These are phyloP conservation scores for Blastobotrys illinoisensis DNA, from an alignment of 1,139 yeast genomes.

Conservation along the genomic window DNA sequence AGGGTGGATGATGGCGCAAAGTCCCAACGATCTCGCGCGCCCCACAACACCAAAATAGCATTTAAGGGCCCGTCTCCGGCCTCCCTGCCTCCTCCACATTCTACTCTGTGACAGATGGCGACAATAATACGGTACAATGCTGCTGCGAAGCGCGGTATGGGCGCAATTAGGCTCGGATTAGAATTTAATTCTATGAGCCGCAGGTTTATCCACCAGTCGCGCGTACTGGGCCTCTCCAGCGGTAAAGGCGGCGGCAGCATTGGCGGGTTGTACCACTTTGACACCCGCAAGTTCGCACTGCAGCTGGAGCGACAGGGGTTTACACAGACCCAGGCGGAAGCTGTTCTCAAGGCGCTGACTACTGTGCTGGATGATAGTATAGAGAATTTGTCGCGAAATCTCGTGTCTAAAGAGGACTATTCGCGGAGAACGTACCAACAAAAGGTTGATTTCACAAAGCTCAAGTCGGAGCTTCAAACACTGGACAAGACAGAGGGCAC, in stretches of 20 bases:
- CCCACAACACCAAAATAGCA: background rate
- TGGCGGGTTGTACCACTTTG: slow-evolving; percentile 44
- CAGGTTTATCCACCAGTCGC: background rate
- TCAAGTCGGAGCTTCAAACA: slow-evolving; percentile 84
- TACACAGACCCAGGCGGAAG: slow-evolving; percentile 68
- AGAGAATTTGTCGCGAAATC: slow-evolving; percentile 62
- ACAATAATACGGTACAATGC: background rate
- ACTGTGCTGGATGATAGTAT: slow-evolving; percentile 81
- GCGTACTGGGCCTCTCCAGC: background rate
- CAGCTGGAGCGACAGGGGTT: slow-evolving; percentile 69
- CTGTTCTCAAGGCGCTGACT: slow-evolving; percentile 70
- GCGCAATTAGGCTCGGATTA: background rate
- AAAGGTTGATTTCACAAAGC: slow-evolving; percentile 90
- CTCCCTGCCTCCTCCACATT: background rate
- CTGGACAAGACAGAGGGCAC: slow-evolving; percentile 85
- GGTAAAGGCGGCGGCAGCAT: slow-evolving; percentile 3
- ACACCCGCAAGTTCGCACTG: slow-evolving; percentile 70
- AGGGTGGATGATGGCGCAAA: background rate
- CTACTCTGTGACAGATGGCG: background rate
- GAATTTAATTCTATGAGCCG: background rate
- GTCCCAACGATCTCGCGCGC: background rate
- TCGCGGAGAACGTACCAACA: slow-evolving; percentile 89
- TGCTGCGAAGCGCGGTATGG: background rate
- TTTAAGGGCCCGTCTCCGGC: background rate
- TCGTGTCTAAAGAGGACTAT: slow-evolving; percentile 76